A percentile compares a stretch with the other conserved stretches of the same genome.
phyloP scores from a whole-genome alignment of 2,329 filamentous ascomycete genomes.

The Botrytis deweyae region DNA sequence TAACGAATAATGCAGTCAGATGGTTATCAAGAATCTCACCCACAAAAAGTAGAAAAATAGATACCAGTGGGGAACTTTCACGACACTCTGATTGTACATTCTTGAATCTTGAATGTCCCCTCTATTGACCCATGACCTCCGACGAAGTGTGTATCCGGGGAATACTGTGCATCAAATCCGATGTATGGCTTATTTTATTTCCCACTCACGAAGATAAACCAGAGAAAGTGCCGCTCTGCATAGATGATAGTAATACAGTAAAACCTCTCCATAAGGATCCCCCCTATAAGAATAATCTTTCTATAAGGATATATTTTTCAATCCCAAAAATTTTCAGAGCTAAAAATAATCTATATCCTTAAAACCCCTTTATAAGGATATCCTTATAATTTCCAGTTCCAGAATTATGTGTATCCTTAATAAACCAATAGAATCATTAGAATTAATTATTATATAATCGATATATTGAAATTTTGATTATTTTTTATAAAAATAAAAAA shows the following conservation, averaged over 20 bases:
- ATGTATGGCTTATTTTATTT: neutral
- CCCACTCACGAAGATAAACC: neutral
- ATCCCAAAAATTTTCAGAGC: no score
- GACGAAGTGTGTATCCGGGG: constrained; percentile 1
- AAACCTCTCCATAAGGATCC: no score
- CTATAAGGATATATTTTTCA: no score
- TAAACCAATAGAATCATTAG: no score
- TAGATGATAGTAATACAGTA: neutral
- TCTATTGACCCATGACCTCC: neutral
- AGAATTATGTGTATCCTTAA: no score
- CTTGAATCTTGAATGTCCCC: neutral
- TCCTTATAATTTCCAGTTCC: no score
- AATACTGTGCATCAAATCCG: constrained; percentile 2
- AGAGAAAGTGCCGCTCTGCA: neutral
- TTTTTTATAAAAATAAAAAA: no score
- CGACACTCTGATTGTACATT: neutral
- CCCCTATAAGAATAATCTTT: no score
- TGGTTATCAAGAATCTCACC: neutral
- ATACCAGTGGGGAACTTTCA: neutral
- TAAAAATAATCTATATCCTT: no score
- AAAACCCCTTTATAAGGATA: no score
- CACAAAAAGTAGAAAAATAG: neutral
- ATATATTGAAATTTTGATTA: no score
- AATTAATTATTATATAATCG: no score
- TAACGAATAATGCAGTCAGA: neutral